Conservation (phyloP, 345 rosid species). For the Murraya paniculata region DNA sequence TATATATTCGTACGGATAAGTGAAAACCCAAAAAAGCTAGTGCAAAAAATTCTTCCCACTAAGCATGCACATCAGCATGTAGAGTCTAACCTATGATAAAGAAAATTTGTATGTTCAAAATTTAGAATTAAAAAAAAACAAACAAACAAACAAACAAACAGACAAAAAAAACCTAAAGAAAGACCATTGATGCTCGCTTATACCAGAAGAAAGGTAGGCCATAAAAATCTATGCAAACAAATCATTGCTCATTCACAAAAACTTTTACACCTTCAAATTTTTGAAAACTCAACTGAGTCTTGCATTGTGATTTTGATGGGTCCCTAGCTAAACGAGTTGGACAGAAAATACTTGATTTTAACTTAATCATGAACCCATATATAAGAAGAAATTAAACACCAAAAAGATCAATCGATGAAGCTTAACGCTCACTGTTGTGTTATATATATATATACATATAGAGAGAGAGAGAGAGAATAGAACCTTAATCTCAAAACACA, state of each 20-base stretch:
- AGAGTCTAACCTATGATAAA: neutral
- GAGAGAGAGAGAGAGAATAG: no score
- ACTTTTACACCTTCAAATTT: neutral
- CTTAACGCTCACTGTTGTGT: neutral
- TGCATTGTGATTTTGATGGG: neutral
- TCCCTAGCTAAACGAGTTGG: slow-evolving; percentile 8
- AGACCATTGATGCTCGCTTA: slow-evolving; percentile 1
- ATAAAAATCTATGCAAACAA: neutral
- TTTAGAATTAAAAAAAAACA: neutral
- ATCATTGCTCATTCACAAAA: neutral
- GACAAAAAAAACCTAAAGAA: neutral
- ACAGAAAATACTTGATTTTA: neutral
- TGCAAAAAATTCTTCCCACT: neutral
- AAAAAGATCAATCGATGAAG: neutral
- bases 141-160: no score
- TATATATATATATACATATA: neutral
- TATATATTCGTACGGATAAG: neutral
- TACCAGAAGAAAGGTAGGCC: neutral
- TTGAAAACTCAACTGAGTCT: neutral
- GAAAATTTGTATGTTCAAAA: neutral
- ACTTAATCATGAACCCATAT: slow-evolving; percentile 1
- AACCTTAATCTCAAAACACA: slow-evolving; percentile 6
- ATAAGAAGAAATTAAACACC: neutral
- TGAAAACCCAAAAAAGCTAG: neutral
- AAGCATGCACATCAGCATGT: neutral